Conservation (phyloP, 83 land plant genomes). For the Thuja plicata region DNA sequence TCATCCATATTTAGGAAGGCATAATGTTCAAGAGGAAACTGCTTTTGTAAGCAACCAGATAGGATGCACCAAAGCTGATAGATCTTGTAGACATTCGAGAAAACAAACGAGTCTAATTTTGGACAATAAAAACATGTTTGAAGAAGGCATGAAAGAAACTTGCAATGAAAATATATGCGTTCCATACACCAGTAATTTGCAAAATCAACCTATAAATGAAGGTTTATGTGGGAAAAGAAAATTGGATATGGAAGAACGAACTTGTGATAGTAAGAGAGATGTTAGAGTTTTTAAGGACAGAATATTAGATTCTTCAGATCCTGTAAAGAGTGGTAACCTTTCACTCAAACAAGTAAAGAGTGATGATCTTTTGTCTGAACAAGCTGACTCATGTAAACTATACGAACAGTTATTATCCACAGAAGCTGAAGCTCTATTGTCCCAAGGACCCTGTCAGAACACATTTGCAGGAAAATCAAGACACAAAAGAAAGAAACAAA, state of each 20-base stretch:
- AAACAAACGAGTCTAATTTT: not conserved
- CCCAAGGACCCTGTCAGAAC: not conserved
- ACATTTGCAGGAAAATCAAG: conserved; percentile 1
- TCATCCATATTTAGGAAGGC: conserved; percentile 43
- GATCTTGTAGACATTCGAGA: not conserved
- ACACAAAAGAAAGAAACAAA: not conserved
- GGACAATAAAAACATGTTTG: not conserved
- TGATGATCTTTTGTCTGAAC: conserved; percentile 1
- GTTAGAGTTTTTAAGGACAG: conserved; percentile 1
- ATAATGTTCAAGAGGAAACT: conserved; percentile 14
- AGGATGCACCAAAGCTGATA: not conserved
- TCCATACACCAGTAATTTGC: not conserved
- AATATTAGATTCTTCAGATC: not conserved
- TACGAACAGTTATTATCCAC: not conserved
- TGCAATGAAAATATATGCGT: not conserved
- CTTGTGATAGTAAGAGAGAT: not conserved
- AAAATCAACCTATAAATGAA: not conserved
- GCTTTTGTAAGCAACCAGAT: conserved; percentile 7
- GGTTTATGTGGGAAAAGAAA: not conserved
- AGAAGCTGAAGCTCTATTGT: not conserved
- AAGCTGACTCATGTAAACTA: not conserved
- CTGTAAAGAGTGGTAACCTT: not conserved
- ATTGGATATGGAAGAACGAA: not conserved
- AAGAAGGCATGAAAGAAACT: not conserved
- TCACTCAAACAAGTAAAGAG: not conserved